phyloP scores from a whole-genome alignment of 345 rosid species.

The Linum trigynum region DNA sequence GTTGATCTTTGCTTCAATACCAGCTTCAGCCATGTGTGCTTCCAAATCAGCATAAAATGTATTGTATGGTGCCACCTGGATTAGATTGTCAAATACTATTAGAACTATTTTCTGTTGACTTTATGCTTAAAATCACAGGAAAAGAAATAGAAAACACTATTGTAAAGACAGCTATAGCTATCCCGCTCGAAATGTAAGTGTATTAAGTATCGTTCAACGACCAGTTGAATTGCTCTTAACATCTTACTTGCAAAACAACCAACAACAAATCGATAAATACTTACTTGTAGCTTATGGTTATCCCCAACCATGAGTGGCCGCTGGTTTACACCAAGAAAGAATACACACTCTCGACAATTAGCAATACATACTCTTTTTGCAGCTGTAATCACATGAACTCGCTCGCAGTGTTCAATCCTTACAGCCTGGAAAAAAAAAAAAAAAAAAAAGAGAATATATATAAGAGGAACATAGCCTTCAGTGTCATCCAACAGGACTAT shows the following conservation, averaged over 20 bases:
- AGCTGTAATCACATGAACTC: constrained; percentile 91
- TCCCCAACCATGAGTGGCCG: constrained; percentile 96
- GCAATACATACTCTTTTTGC: constrained; percentile 88
- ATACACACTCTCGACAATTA: constrained; percentile 92
- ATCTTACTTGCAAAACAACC: not conserved
- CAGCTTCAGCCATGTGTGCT: constrained; percentile 85
- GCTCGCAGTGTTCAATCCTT: constrained; percentile 93
- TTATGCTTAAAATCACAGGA: not conserved
- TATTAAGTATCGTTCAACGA: not conserved
- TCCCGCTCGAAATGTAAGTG: not conserved
- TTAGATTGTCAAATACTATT: constrained; percentile 7
- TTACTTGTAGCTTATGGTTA: constrained; percentile 94
- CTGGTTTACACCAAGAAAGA: constrained; percentile 98
- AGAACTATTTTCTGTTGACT: not conserved
- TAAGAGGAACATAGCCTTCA: not conserved
- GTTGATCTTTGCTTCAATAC: constrained; percentile 69
- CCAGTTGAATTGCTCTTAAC: not conserved
- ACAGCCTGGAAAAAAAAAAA: constrained; percentile 47
- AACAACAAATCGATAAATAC: constrained; percentile 6
- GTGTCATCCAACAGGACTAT: not conserved
- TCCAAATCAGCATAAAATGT: constrained; percentile 81
- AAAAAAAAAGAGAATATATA: not conserved
- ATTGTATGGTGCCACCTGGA: constrained; percentile 94
- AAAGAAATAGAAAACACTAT: not conserved
- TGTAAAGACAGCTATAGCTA: not conserved